Base-by-base conservation (phyloP, 2,329 filamentous ascomycete genomes). In the Paracoccidioides lutzii region DNA sequence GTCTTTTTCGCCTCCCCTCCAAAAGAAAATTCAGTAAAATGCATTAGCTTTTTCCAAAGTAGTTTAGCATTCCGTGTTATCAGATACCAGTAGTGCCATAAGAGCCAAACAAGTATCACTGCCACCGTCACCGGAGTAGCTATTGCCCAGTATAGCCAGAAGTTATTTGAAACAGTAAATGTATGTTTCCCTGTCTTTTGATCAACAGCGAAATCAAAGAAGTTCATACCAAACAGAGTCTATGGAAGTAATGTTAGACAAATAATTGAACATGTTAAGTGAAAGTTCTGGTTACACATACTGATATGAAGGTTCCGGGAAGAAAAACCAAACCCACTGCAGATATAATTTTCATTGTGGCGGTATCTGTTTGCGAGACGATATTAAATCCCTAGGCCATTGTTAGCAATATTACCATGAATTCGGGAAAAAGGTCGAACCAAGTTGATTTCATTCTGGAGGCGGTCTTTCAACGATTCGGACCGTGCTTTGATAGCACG, bases 211-310 rank as follows among this genome's bases (percentile, higher is more conserved):
- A 52, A 52, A 38, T 65, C 60, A 59, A 70, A 70, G 53, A 71
- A 71, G 22, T 65, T 67, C 46, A 65, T 69, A 12, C 68, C 67
- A 58, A 70, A 71, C 35, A 71, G 52, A 15, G 64, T 66, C 65
- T 67, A 33, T 9, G n/a, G 35, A 4, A 14, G 15, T 52, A 35
- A 38, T 37, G 46, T 45, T 52, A 53, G 22, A 5, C 40, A 15
- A 22, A 5, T 12, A n/a, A 15, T 9, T 37, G 35, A 8, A 33
- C 28, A 28, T 32, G 53, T 35, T 37, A 7, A n/a, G n/a, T 5
- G 22, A 12, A 28, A 41, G 22, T 8, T 38, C 15, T n/a, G 12
- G 44, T 8, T 30, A 14, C 10, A 60, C 63, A 52, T 59, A 65
- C 65, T 58, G 63, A 65, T n/a, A 65, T 61, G 58, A 65, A 67